Evolutionary conservation across 192 early-diverging fungal species (phyloP), one percentile per base, ranked within the genome.

Genomic region (Coemansia sp.): DNA sequence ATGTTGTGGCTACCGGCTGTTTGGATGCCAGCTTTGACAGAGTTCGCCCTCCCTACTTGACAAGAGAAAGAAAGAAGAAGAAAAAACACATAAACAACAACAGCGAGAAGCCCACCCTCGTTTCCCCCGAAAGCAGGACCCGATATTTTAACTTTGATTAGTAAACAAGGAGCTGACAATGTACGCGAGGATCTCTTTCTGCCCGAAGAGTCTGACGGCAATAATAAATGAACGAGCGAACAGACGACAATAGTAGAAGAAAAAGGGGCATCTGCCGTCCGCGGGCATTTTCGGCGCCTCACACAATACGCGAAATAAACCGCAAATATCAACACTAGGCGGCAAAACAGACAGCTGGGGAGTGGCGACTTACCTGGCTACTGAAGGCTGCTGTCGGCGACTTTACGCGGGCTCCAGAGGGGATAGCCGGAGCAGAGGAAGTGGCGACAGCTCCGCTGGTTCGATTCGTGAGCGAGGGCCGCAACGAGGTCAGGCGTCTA

Each of bases 401-500:
- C 51, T 54, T 54, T 54, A 25, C 17, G 15, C 51, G 51, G 27
- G 27, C 29, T n/a, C 51, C 51, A 29, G 27, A 54, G 7, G 51
- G 1, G 29, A 25, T 25, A 22, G 51, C 45, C 8, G 45, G 15
- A 15, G 51, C 6, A 14, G 51, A n/a, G 6, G 51, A 7, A 17
- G 51, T 31, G 51, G 51, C 15, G 15, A 54, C 27, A n/a, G 27
- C 7, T 15, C 51, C 51, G 27, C 27, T 54, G 29, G 27, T 31
- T 54, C 51, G 51, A 54, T 54, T 54, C 7, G 51, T 25, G 29
- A 54, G 51, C 15, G 51, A 54, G 29, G 51, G 51, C 27, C 51
- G 51, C 51, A 54, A 54, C 51, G 51, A 54, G 51, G 51, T 25
- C 51, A 54, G 51, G 51, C 51, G 51, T 25, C 51, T 54, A 54